Percentiles rank a stretch among this genome's conserved stretches.
Conservation (phyloP, 139 green algal species). For the Mychonastes homosphaera region DNA sequence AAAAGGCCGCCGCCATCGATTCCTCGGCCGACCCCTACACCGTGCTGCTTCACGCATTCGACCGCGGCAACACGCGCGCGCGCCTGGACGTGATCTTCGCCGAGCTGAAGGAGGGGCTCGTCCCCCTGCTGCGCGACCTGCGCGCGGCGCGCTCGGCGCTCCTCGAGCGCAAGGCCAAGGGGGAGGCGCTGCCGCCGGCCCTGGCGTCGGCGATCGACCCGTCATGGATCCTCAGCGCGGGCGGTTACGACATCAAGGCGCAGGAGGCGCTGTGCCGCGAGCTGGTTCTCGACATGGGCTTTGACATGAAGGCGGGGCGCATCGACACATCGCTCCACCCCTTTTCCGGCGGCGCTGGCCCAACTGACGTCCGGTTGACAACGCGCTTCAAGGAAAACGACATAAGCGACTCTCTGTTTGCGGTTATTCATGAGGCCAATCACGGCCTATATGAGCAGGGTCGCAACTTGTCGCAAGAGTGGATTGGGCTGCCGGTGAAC, state of each 20-base stretch:
- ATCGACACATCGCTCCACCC: slow-evolving; percentile 77
- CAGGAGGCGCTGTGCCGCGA: slow-evolving; percentile 27
- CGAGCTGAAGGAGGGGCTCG: slow-evolving; percentile 43
- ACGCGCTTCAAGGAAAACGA: slow-evolving; percentile 77
- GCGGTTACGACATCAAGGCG: not conserved
- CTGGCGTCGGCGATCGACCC: not conserved
- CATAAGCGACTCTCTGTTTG: slow-evolving; percentile 21
- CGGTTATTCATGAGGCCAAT: slow-evolving; percentile 18
- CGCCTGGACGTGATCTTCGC: slow-evolving; percentile 76
- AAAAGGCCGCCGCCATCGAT: slow-evolving; percentile 25
- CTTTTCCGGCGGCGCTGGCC: slow-evolving; percentile 53
- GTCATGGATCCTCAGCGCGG: not conserved
- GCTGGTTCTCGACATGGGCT: slow-evolving; percentile 63
- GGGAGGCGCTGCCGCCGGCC: slow-evolving; percentile 5
- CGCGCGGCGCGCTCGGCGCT: too few species aligned
- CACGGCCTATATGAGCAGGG: slow-evolving; percentile 69
- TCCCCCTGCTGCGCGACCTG: slow-evolving; percentile 57
- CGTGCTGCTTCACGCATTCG: slow-evolving; percentile 77
- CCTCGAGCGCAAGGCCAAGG: slow-evolving; percentile 30
- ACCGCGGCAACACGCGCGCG: slow-evolving; percentile 51
- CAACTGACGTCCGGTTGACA: slow-evolving; percentile 85
- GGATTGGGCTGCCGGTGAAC: slow-evolving; percentile 21
- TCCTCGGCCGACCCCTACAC: slow-evolving; percentile 51
- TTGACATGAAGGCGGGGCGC: slow-evolving; percentile 55
- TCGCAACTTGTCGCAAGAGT: slow-evolving; percentile 43